Base-by-base conservation (phyloP, 164 flowering plant genomes). In the Pachysandra terminalis region DNA sequence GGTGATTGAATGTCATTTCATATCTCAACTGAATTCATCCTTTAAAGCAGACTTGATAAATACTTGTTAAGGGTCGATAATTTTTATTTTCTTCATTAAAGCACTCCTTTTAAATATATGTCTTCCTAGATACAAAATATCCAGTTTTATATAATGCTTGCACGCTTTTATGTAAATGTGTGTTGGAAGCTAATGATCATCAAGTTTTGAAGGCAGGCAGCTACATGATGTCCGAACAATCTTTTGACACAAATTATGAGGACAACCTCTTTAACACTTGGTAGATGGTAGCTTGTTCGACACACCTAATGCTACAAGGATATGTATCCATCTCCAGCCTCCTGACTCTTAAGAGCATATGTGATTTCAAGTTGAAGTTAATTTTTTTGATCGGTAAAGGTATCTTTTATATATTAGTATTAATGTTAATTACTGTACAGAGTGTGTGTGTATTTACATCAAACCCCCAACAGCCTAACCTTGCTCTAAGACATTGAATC, bases 1-100 rank as follows among this genome's bases (percentile, higher is more conserved):
- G 86, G 98, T 82, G 45, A 66, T 28, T 63, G 37, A 12, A 3
- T 27, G 53, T 52, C 28, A 9, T 25, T 64, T 21, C 19, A 9
- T 59, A 28, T 60, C 21, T 7, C 51, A 22, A 64, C 32, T n/a
- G n/a, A 68, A 26, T 28, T 32, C 24, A 35, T 19, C 21, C 17
- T 24, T 32, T 53, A 28, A 26, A 17, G 14, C 28, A 52, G 56
- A 57, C 45, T 28, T 35, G 54, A 26, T 48, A n/a, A 19, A 52
- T 35, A 28, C 15, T 17, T 35, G 37, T 35, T 19, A 28, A 9
- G n/a, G 45, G 32, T 23, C 24, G 27, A 26, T 5, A 56, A 13
- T 15, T 63, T 66, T 8, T 10, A 48, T 9, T 19, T 24, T 41
- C n/a, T n/a, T n/a, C n/a, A n/a, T n/a, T n/a, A n/a, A n/a, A n/a